A percentile compares a stretch with the other conserved stretches of the same genome.
Evolutionary conservation across 441 rosid genomes (phyloP).

Genomic region (Erodium trifolium): DNA sequence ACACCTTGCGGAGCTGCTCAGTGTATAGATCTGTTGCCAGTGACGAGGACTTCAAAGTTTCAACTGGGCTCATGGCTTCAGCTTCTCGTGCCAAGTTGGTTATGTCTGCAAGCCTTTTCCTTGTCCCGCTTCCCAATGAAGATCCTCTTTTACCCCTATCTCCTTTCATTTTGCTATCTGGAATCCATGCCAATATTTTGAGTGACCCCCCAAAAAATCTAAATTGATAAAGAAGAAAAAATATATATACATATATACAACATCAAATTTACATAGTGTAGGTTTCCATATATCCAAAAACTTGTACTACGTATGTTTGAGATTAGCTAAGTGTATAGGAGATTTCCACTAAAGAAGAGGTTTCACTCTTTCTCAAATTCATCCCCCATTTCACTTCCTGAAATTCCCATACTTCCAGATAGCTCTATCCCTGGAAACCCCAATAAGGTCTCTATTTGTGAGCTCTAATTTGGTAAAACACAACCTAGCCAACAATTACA

Average conservation of each 20-base stretch:
- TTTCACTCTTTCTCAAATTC: neutral
- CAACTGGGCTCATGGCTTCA: slow-evolving; percentile 21
- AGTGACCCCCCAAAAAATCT: slow-evolving; percentile 10
- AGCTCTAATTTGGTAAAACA: neutral
- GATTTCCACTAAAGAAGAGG: neutral
- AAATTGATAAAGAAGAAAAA: neutral
- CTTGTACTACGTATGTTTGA: neutral
- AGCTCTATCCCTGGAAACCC: neutral
- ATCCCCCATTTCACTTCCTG: neutral
- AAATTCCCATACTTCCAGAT: neutral
- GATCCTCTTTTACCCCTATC: slow-evolving; percentile 25
- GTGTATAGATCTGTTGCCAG: slow-evolving; percentile 26
- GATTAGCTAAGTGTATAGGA: neutral
- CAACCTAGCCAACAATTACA: neutral
- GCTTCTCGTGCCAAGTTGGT: slow-evolving; percentile 37
- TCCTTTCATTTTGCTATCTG: slow-evolving; percentile 25
- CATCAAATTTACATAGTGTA: neutral
- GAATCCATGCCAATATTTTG: slow-evolving; percentile 14
- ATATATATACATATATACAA: too few relatives aligned
- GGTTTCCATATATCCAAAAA: neutral
- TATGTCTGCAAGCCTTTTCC: slow-evolving; percentile 49
- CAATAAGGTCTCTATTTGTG: neutral
- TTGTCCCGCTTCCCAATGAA: slow-evolving; percentile 22
- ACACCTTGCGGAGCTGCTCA: slow-evolving; percentile 46
- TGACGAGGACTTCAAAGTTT: slow-evolving; percentile 22